These are phyloP conservation scores for Fusarium clavum DNA, from an alignment of 2,329 filamentous ascomycete species.

Conservation along the genomic window DNA sequence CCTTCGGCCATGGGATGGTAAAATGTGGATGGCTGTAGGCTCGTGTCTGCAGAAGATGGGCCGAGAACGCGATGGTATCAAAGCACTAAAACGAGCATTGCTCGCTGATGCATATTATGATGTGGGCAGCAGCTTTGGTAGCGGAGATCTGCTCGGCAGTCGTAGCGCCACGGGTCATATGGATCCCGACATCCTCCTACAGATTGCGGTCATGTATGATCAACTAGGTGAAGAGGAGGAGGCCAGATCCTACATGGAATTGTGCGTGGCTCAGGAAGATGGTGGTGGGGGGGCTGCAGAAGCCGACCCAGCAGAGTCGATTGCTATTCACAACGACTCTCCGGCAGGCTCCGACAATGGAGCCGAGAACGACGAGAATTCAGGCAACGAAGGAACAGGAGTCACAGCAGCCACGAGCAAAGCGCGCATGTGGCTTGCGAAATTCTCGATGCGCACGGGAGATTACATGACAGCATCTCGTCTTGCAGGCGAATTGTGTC, in stretches of 20 bases:
- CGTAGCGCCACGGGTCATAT: conserved; percentile 69
- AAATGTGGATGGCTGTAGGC: conserved; percentile 98
- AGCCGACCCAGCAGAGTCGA: conserved; percentile 59
- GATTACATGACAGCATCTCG: conserved; percentile 83
- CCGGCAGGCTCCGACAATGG: conserved; percentile 55
- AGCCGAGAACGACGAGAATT: conserved; percentile 50
- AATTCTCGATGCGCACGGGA: conserved; percentile 78
- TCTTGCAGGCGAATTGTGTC: conserved; percentile 89
- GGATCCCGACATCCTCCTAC: conserved; percentile 89
- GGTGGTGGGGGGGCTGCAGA: conserved; percentile 65
- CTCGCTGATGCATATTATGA: conserved; percentile 90
- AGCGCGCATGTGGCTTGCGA: conserved; percentile 92
- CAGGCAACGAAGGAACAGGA: conserved; percentile 72
- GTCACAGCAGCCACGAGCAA: conserved; percentile 93
- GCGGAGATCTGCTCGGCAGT: conserved; percentile 59
- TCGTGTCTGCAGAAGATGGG: conserved; percentile 92
- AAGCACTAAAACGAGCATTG: conserved; percentile 91
- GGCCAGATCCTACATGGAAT: conserved; percentile 93
- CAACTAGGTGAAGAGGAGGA: conserved; percentile 80
- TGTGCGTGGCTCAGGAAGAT: conserved; percentile 92
- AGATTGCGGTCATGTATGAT: conserved; percentile 92
- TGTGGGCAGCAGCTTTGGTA: conserved; percentile 66
- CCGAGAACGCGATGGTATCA: conserved; percentile 89
- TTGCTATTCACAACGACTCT: conserved; percentile 68
- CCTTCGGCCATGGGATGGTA: conserved; percentile 93